Evolutionary conservation across 2,329 filamentous ascomycete genomes (phyloP).

Genomic region (Fusarium tricinctum): DNA sequence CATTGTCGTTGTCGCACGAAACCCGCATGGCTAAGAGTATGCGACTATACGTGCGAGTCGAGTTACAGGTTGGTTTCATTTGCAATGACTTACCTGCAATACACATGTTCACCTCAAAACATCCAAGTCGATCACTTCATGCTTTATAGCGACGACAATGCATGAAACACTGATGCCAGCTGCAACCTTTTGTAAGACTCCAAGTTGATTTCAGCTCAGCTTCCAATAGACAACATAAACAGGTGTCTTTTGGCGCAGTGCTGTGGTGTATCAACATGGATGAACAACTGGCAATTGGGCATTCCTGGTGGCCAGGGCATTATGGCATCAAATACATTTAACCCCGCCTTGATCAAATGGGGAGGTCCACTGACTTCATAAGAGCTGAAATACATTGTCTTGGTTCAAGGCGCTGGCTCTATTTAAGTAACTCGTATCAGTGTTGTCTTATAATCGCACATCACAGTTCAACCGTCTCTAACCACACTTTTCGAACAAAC

Average conservation of each 20-base stretch:
- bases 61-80: neutral
- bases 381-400: neutral
- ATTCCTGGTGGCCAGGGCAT: neutral
- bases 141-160: neutral
- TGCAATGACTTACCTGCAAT: neutral
- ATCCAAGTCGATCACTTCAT: neutral
- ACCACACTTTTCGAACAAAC: conserved; percentile 7
- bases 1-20: neutral
- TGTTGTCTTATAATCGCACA: neutral
- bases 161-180: neutral
- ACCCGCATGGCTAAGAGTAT: neutral
- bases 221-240: neutral
- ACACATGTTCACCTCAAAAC: neutral
- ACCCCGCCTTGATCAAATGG: neutral
- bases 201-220: neutral
- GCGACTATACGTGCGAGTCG: neutral
- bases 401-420: neutral
- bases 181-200: neutral
- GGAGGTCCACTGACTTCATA: neutral
- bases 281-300: too few species aligned
- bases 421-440: neutral
- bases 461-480: conserved; percentile 12
- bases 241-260: neutral
- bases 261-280: neutral
- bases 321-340: neutral